Evolutionary conservation across 345 rosid genomes (phyloP).

Genomic region (Arabis alpina): DNA sequence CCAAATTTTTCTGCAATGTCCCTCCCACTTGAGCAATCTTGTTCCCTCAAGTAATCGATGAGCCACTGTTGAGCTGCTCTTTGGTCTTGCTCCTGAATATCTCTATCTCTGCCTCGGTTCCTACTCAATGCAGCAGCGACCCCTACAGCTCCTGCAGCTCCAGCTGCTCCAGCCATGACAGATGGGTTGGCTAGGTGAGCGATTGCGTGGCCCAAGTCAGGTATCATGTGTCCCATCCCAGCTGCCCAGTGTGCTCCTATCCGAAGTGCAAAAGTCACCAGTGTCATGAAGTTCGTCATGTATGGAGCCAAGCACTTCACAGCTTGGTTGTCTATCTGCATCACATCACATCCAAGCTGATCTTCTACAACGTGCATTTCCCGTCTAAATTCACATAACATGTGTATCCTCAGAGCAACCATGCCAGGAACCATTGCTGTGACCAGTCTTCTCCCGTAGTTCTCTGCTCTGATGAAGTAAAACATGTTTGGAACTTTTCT

Average conservation of each 20-base stretch:
- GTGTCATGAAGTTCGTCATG: conserved; percentile 83
- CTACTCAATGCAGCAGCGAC: conserved; percentile 56
- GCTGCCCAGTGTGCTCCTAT: conserved; percentile 93
- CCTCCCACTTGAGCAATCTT: conserved; percentile 74
- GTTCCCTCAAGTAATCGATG: conserved; percentile 77
- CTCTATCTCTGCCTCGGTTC: conserved; percentile 54
- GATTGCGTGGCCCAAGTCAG: conserved; percentile 85
- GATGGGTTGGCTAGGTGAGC: conserved; percentile 75
- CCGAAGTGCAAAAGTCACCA: conserved; percentile 83
- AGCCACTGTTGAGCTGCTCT: conserved; percentile 94
- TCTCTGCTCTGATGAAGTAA: conserved; percentile 76
- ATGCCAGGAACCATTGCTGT: conserved; percentile 78
- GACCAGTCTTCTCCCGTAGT: conserved; percentile 84
- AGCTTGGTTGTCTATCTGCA: conserved; percentile 87
- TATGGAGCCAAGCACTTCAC: conserved; percentile 78
- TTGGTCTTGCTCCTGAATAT: conserved; percentile 67
- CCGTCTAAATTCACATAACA: conserved; percentile 82
- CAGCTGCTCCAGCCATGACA: conserved; percentile 71
- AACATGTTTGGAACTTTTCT: conserved; percentile 94
- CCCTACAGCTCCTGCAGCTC: conserved; percentile 62
- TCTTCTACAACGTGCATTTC: conserved; percentile 96
- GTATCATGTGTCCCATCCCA: conserved; percentile 94
- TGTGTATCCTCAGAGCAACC: conserved; percentile 83
- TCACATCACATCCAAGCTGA: conserved; percentile 82
- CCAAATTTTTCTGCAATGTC: conserved; percentile 95